Conservation (phyloP, 2,329 filamentous ascomycete genomes). For the Thielaviopsis punctulata region DNA sequence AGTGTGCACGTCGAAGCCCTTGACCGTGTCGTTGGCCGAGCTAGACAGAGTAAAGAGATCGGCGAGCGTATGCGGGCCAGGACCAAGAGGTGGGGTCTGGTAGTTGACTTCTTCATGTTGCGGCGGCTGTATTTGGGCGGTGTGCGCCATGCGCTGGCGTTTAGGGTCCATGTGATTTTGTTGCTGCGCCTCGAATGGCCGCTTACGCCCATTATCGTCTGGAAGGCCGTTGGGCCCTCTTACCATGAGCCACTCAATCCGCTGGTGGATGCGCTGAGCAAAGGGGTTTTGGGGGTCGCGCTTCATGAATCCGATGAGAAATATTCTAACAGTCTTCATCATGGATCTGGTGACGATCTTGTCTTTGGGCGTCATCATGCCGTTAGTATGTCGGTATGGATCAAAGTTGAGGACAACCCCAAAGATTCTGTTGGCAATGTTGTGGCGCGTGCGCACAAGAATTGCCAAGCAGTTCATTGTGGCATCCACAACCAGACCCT, state of each 20-base stretch:
- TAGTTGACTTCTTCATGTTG: constrained; percentile 16
- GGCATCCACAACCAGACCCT: constrained; percentile 75
- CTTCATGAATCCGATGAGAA: constrained; percentile 71
- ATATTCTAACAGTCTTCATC: constrained; percentile 76
- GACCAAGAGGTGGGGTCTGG: constrained; percentile 51
- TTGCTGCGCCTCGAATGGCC: constrained; percentile 52
- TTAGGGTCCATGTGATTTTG: constrained; percentile 66
- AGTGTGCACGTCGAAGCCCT: constrained; percentile 65
- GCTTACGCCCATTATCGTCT: constrained; percentile 64
- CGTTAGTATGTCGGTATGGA: constrained; percentile 57
- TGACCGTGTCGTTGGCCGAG: constrained; percentile 44
- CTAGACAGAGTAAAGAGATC: constrained; percentile 75
- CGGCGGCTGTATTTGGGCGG: constrained; percentile 22
- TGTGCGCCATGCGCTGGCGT: constrained; percentile 47
- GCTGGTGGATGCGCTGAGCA: constrained; percentile 64
- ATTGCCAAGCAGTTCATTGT: constrained; percentile 78
- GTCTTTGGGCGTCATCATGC: constrained; percentile 58
- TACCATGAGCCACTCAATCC: constrained; percentile 68
- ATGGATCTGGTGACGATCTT: constrained; percentile 82
- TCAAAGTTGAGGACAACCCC: constrained; percentile 81
- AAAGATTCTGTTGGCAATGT: constrained; percentile 70
- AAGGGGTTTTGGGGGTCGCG: constrained; percentile 67
- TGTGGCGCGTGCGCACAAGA: constrained; percentile 64
- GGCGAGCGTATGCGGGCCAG: constrained; percentile 61
- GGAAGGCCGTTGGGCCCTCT: constrained; percentile 54